These are phyloP conservation scores for Hamiltosporidium tvaerminnensis DNA, from an alignment of 371 early-diverging fungal species.

Conservation along the genomic window DNA sequence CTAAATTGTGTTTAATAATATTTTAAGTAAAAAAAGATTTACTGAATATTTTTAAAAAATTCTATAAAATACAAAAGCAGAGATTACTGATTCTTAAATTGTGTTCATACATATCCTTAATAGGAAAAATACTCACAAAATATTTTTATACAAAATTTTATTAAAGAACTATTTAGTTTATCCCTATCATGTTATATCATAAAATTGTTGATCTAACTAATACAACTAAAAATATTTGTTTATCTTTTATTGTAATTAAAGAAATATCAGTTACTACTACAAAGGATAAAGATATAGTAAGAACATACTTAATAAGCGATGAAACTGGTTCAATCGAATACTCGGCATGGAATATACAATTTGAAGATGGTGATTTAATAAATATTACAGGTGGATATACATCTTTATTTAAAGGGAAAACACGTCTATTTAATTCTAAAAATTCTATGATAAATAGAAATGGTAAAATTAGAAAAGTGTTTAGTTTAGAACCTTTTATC, in stretches of 20 bases:
- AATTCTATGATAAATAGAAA: conserved; percentile 12
- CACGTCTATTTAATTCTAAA: conserved; percentile 10
- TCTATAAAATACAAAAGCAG: no score
- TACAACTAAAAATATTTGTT: conserved; percentile 16
- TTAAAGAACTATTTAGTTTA: no score
- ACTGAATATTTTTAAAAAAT: no score
- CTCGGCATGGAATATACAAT: conserved; percentile 11
- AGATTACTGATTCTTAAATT: no score
- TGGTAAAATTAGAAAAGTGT: conserved; percentile 17
- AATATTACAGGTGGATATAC: conserved; percentile 14
- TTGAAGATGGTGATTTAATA: conserved; percentile 24
- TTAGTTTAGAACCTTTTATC: conserved; percentile 2
- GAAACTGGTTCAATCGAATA: conserved; percentile 30
- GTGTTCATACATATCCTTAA: no score
- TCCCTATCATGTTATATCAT: no score
- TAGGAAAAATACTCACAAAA: no score
- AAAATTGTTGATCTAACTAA: no score
- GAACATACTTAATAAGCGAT: conserved; percentile 24
- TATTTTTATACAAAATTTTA: no score
- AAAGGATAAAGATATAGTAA: conserved; percentile 26
- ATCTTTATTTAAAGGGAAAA: conserved; percentile 10
- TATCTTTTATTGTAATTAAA: conserved; percentile 28
- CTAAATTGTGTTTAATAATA: no score
- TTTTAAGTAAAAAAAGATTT: no score
- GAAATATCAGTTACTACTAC: conserved; percentile 15